A percentile compares a stretch with the other conserved stretches of the same genome.
Evolutionary conservation across 495 filamentous ascomycete genomes (phyloP).

Genomic region (Chaetomium cochliodes): DNA sequence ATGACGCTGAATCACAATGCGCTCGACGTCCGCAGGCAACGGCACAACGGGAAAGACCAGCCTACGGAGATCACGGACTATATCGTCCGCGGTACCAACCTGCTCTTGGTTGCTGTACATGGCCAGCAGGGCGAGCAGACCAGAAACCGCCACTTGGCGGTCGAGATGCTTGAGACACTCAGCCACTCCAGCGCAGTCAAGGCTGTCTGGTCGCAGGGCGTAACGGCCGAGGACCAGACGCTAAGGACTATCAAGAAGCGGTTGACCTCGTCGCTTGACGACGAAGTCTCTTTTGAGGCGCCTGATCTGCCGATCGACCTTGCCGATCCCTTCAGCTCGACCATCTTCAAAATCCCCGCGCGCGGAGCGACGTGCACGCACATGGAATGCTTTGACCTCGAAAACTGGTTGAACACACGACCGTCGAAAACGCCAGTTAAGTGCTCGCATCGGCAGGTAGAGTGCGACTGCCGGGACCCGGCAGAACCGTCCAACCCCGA

Average conservation of each 20-base stretch:
- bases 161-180: conserved; percentile 61
- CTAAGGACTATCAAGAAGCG: conserved; percentile 52
- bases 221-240: conserved; percentile 39
- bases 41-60: conserved; percentile 70
- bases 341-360: conserved; percentile 68
- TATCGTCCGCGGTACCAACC: conserved; percentile 54
- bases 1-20: conserved; percentile 62
- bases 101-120: conserved; percentile 55
- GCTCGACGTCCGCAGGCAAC: conserved; percentile 61
- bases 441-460: conserved; percentile 26
- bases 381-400: conserved; percentile 84
- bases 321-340: conserved; percentile 69
- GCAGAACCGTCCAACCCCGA: conserved; percentile 60
- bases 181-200: conserved; percentile 51
- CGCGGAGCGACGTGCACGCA: conserved; percentile 62
- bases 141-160: conserved; percentile 53
- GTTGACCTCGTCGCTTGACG: conserved; percentile 42
- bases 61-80: conserved; percentile 69
- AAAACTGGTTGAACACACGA: conserved; percentile 70
- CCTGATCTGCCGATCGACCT: conserved; percentile 68
- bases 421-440: conserved; percentile 43
- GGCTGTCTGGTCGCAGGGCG: conserved; percentile 36
- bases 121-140: conserved; percentile 38
- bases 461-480: conserved; percentile 35
- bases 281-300: conserved; percentile 68